Evolutionary conservation across 73 alveolate genomes (phyloP).

Genomic region (Paramecium octaurelia): DNA sequence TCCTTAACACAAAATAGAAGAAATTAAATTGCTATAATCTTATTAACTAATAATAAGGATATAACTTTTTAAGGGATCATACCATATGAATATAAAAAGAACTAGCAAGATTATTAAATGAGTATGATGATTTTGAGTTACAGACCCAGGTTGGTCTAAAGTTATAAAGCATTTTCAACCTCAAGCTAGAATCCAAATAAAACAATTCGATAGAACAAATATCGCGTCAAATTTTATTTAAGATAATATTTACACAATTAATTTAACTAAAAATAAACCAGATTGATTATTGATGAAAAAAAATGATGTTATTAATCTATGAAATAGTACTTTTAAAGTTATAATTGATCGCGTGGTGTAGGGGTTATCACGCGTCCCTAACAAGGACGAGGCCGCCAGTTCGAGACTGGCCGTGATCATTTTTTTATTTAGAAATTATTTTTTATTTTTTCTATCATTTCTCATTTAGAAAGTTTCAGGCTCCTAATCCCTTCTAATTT

Average conservation of each 20-base stretch:
- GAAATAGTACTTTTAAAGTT: background rate
- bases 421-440: background rate
- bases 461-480: background rate
- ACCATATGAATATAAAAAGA: slow-evolving; percentile 67
- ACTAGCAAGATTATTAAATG: slow-evolving; percentile 67
- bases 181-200: background rate
- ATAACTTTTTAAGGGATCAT: slow-evolving; percentile 44
- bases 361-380: slow-evolving; percentile 49
- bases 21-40: background rate
- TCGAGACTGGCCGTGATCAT: background rate
- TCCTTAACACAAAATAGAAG: background rate
- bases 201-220: background rate
- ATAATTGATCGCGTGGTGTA: slow-evolving; percentile 32
- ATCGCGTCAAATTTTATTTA: background rate
- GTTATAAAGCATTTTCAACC: slow-evolving; percentile 62
- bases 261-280: background rate
- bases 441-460: background rate
- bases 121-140: slow-evolving; percentile 74
- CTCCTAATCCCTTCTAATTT: too few species aligned
- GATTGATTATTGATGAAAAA: background rate
- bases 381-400: background rate
- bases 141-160: slow-evolving; percentile 79
- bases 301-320: background rate
- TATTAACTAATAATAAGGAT: slow-evolving; percentile 65
- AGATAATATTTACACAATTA: background rate